Evolutionary conservation across 768 basidiomycete species (phyloP), one percentile per base, ranked within the genome.

Genomic region (Serendipita sp.): DNA sequence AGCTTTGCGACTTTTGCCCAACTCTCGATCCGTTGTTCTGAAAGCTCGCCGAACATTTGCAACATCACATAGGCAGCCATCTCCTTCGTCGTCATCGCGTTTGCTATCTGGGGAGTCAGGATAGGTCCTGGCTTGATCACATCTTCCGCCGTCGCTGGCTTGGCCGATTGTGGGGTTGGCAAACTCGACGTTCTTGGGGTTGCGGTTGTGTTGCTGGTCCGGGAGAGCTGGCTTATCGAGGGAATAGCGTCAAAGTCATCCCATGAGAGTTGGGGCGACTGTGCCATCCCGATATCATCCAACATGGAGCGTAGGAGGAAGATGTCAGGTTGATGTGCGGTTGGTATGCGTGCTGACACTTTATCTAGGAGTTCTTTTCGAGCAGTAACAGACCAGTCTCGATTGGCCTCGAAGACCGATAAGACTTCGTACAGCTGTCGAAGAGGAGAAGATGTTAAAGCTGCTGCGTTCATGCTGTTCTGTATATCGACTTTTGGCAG

Each of bases 351-450:
- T 33, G 55, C 55, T n/a, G 55, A 31, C 27, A 60, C 55, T 60
- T 37, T 23, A 3, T 60, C 55, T 23, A 60, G 18, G 2, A 60
- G 55, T 4, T 4, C 27, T 18, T n/a, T n/a, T 4, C 55, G 55
- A n/a, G 55, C 55, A n/a, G 33, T 29, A 10, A 60, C 34, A 11
- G 55, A 60, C 55, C 55, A 60, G 55, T 60, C 55, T 27, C 55
- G 55, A n/a, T 60, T 31, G 13, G 27, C 27, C 33, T 60, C 55
- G 34, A 60, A 60, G 55, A 60, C 55, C 27, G 55, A 33, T 29
- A 60, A 29, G 27, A 60, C 55, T n/a, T 60, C 55, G 33, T 60
- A 60, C 4, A 60, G 55, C 33, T 60, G 55, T n/a, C 55, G 18
- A 60, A 60, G 55, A 60, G 55, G 55, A 5, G 55, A 60, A 10